Evolutionary conservation across 202 grass and related monocot genomes (phyloP).

Genomic region (Brachypodium distachyon): DNA sequence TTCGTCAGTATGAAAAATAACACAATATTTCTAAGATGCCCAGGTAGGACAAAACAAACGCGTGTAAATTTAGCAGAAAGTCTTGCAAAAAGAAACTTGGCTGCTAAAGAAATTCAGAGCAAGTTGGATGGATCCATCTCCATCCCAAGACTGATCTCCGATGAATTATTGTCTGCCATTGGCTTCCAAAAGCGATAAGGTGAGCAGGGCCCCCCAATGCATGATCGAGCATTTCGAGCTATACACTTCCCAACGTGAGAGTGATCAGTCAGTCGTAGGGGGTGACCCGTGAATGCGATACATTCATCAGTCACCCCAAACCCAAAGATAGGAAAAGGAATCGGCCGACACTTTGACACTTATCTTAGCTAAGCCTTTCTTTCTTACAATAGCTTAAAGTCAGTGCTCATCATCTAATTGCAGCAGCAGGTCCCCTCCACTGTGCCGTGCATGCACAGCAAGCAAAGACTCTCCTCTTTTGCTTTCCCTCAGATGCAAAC

Average conservation of each 20-base stretch:
- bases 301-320: background rate
- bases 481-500: background rate
- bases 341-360: background rate
- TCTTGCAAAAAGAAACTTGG: background rate
- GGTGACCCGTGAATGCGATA: background rate
- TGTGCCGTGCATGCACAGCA: background rate
- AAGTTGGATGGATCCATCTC: background rate
- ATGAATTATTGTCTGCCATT: constrained; percentile 29
- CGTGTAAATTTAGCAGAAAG: too few relatives aligned
- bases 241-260: background rate
- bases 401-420: too few relatives aligned
- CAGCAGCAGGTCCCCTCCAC: background rate
- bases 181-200: background rate
- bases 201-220: background rate
- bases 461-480: background rate
- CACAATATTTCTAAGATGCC: too few relatives aligned
- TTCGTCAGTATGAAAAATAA: too few relatives aligned
- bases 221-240: background rate
- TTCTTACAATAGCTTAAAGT: too few relatives aligned
- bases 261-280: background rate
- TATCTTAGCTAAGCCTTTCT: background rate
- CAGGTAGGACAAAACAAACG: too few relatives aligned
- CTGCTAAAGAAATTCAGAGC: background rate
- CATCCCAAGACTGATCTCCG: background rate
- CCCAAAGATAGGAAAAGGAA: background rate